Conservation (phyloP, 2,329 filamentous ascomycete genomes). For the Talaromyces sp. region DNA sequence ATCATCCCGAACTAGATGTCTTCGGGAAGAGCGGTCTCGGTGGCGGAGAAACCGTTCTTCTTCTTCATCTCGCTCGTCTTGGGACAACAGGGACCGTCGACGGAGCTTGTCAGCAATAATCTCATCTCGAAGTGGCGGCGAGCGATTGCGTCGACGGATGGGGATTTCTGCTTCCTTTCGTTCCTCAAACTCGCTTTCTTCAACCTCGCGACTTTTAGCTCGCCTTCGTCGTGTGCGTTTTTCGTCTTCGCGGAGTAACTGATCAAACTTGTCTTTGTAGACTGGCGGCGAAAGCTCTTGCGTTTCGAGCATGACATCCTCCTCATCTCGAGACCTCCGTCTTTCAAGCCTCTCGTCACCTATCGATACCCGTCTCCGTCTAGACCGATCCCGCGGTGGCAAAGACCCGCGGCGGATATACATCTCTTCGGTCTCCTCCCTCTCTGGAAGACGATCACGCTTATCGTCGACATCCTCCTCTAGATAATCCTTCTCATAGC, state of each 20-base stretch:
- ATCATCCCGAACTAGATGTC: neutral
- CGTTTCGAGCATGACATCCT: conserved; percentile 30
- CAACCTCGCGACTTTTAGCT: conserved; percentile 9
- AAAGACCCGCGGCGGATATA: conserved; percentile 6
- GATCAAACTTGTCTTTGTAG: conserved; percentile 1
- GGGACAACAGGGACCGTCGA: conserved; percentile 8
- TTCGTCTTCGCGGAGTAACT: conserved; percentile 10
- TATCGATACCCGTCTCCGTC: conserved; percentile 19
- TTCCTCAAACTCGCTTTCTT: neutral
- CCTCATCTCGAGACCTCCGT: neutral
- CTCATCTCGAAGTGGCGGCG: neutral
- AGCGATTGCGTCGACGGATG: neutral
- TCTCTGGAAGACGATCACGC: conserved; percentile 10
- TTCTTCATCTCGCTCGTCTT: conserved; percentile 6
- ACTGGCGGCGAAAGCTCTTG: conserved; percentile 18
- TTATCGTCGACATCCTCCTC: conserved; percentile 10
- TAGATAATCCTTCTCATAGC: conserved; percentile 24
- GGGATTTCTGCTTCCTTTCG: neutral
- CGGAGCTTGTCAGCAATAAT: neutral
- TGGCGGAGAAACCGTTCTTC: conserved; percentile 8
- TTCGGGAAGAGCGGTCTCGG: conserved; percentile 2
- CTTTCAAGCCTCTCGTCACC: conserved; percentile 11
- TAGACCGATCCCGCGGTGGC: conserved; percentile 13
- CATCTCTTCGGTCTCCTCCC: conserved; percentile 16
- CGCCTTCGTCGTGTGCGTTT: neutral